These are phyloP conservation scores for Biscogniauxia marginata DNA, from an alignment of 2,329 filamentous ascomycete species.

Conservation along the genomic window DNA sequence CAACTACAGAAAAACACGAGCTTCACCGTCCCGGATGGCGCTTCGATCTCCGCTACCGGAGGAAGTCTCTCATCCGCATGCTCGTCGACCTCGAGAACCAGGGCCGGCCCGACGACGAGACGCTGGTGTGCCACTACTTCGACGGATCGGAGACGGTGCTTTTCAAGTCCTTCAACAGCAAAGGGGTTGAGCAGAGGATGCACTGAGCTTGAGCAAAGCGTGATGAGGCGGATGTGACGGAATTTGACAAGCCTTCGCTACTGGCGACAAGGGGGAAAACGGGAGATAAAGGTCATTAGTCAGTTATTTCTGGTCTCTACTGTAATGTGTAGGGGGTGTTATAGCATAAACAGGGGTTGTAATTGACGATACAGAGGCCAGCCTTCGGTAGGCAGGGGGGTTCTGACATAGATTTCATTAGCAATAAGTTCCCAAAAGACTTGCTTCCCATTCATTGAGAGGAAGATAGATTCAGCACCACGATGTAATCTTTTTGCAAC, in stretches of 20 bases:
- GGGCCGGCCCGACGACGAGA: constrained; percentile 7
- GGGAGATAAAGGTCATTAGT: no score
- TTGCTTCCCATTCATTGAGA: no score
- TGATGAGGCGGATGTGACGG: no score
- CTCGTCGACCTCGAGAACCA: constrained; percentile 13
- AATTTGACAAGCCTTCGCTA: no score
- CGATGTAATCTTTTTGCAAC: no score
- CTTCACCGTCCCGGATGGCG: constrained; percentile 3
- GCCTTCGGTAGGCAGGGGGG: background rate
- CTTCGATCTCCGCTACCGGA: constrained; percentile 16
- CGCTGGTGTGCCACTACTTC: constrained; percentile 19
- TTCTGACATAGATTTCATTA: no score
- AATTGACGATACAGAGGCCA: background rate
- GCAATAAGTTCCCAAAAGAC: no score
- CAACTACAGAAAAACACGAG: background rate
- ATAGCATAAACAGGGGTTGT: background rate
- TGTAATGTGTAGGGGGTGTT: no score
- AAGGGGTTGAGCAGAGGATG: background rate
- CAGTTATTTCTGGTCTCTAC: no score
- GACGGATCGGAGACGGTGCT: constrained; percentile 21
- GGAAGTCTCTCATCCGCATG: constrained; percentile 15
- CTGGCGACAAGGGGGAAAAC: no score
- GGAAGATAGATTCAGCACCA: no score
- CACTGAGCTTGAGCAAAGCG: background rate
- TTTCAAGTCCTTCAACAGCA: constrained; percentile 11